Base-by-base conservation (phyloP, 768 basidiomycete species). In the Amanita rubescens region DNA sequence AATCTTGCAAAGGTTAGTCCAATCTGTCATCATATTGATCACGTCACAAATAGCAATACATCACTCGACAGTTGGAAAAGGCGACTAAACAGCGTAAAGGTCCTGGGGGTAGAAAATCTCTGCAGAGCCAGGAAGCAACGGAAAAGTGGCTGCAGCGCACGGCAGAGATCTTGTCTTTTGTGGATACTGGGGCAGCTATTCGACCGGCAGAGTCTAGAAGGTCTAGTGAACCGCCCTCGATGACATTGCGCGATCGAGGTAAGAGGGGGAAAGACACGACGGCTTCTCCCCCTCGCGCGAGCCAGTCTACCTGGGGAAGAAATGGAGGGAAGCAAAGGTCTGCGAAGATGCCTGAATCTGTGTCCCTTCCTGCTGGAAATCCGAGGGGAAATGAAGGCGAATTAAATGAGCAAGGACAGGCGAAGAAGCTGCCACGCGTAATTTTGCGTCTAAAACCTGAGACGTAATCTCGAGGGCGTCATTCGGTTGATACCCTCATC, bases 141-240 rank as follows among this genome's bases (percentile, higher is more conserved):
- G 79, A 81, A 4, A 68, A 67, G 3, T 90, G 87, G 87, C 63
- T 90, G 15, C 72, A 78, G 25, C 78, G 80, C 11, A 71, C 85
- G 0, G 46, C 79, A 3, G 70, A 72, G 22, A 68, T 82, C 24
- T 76, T 85, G 52, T 60, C 70, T 0, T 63, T 73, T 0, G 62
- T 87, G 0, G 77, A 79, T 19, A 59, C 63, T 35, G 43, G 60
- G 42, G 7, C 58, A 34, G 39, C 65, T 46, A 34, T 62, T 53
- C 30, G 54, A 55, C 63, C 63, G 32, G 58, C 54, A 49, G 49
- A 61, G 12, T 58, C 67, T 22, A 58, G 57, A 35, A 56, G 47
- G 49, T 24, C 62, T 44, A 56, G 24, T 59, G 60, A 22, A 17
- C 59, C 3, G 34, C 65, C 71, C 2, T 71, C 74, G 11, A 74